phyloP scores from a whole-genome alignment of 176 grass and related monocot genomes.

The Zea mays region Zm-B73-REFERENCE-NAM-5.0 NC_050100.1:185794501-185795000 shows the following conservation, averaged over 20 bases:
- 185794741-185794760: too few relatives aligned
- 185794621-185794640: constrained; percentile 24
- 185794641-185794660: constrained; percentile 49
- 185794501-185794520: constrained; percentile 18
- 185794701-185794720: constrained; percentile 50
- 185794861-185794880: constrained; percentile 1
- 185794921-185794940: neutral
- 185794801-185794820: neutral
- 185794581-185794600: constrained; percentile 6
- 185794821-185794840: neutral
- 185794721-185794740: too few relatives aligned
- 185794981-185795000: constrained; percentile 26
- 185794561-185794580: constrained; percentile 42
- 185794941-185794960: neutral
- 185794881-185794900: neutral
- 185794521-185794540: neutral
- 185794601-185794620: neutral
- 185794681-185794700: constrained; percentile 82
- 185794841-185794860: neutral
- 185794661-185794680: constrained; percentile 82
- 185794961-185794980: neutral
- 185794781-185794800: neutral
- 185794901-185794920: neutral
- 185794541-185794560: constrained; percentile 32
- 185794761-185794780: too few relatives aligned